A percentile compares a stretch with the other conserved stretches of the same genome.
These are phyloP conservation scores for Candida tropicalis DNA, from an alignment of 1,139 yeast species.

Conservation along the genomic window DNA sequence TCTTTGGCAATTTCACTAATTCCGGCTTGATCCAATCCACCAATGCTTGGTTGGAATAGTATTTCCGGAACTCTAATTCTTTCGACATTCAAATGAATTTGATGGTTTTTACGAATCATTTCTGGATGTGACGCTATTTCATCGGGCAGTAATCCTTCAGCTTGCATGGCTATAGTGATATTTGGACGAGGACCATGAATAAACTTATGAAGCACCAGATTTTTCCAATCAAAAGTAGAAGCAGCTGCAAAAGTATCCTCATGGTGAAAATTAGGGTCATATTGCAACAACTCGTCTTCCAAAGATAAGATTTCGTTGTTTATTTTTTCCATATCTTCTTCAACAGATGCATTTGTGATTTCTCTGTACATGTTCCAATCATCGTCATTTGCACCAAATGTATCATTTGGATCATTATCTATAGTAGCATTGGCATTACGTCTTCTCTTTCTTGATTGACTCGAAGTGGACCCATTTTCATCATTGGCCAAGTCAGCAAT, in stretches of 20 bases:
- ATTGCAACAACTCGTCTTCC: conserved; percentile 74
- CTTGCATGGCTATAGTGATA: conserved; percentile 43
- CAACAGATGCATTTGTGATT: conserved; percentile 71
- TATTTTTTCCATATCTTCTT: conserved; percentile 73
- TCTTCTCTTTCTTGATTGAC: conserved; percentile 49
- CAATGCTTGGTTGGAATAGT: conserved; percentile 89
- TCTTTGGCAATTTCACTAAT: conserved; percentile 75
- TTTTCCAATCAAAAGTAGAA: conserved; percentile 79
- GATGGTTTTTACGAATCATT: conserved; percentile 59
- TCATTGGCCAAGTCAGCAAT: conserved; percentile 89
- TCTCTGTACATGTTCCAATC: conserved; percentile 95
- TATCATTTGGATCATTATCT: conserved; percentile 91
- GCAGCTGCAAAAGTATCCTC: conserved; percentile 82
- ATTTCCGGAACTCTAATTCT: conserved; percentile 92
- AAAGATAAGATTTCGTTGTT: conserved; percentile 59
- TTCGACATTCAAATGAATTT: conserved; percentile 86
- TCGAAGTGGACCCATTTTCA: conserved; percentile 45
- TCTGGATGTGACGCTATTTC: conserved; percentile 50
- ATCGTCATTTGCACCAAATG: conserved; percentile 94
- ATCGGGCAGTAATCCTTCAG: conserved; percentile 46
- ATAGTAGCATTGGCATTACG: conserved; percentile 63
- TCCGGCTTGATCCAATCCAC: conserved; percentile 96
- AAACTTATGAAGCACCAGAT: conserved; percentile 77
- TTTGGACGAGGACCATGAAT: conserved; percentile 85
- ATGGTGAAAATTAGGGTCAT: conserved; percentile 81